A percentile compares a stretch with the other conserved stretches of the same genome.
phyloP scores from a whole-genome alignment of 768 basidiomycete species.

The Termitomyces titanicus region DNA sequence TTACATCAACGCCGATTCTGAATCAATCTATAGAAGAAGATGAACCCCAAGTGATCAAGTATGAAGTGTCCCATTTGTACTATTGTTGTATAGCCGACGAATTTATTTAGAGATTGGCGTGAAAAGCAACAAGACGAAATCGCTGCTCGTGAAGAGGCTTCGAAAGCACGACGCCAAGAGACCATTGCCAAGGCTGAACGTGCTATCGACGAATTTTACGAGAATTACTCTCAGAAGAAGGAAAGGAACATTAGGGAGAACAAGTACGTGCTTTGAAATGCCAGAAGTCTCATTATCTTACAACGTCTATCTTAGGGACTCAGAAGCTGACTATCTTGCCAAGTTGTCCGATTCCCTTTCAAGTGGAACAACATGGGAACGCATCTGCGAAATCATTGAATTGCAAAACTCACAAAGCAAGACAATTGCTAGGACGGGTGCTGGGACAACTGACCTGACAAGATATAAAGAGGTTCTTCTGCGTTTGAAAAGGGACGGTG shows the following conservation, averaged over 20 bases:
- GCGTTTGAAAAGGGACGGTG: conserved; percentile 85
- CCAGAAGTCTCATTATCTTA: neutral
- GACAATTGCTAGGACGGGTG: conserved; percentile 82
- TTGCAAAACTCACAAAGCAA: conserved; percentile 98
- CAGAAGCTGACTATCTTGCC: conserved; percentile 78
- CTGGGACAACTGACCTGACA: conserved; percentile 84
- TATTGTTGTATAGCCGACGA: neutral
- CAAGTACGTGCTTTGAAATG: conserved; percentile 57
- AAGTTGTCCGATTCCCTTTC: conserved; percentile 74
- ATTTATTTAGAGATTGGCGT: conserved; percentile 69
- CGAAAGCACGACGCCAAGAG: conserved; percentile 74
- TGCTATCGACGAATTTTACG: conserved; percentile 88
- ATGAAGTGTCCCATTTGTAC: conserved; percentile 17
- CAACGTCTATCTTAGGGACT: conserved; percentile 52
- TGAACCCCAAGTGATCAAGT: conserved; percentile 87
- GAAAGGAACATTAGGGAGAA: conserved; percentile 90
- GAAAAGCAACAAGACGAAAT: conserved; percentile 85
- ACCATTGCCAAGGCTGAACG: conserved; percentile 81
- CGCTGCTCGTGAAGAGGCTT: conserved; percentile 74
- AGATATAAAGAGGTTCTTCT: conserved; percentile 93
- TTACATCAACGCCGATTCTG: conserved; percentile 71
- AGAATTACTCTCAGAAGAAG: conserved; percentile 83
- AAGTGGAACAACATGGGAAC: conserved; percentile 92
- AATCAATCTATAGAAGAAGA: conserved; percentile 68
- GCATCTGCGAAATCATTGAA: conserved; percentile 82